Base-by-base conservation (phyloP, 1,139 yeast species). In the Chernovozyma sophiae-reginae region DNA sequence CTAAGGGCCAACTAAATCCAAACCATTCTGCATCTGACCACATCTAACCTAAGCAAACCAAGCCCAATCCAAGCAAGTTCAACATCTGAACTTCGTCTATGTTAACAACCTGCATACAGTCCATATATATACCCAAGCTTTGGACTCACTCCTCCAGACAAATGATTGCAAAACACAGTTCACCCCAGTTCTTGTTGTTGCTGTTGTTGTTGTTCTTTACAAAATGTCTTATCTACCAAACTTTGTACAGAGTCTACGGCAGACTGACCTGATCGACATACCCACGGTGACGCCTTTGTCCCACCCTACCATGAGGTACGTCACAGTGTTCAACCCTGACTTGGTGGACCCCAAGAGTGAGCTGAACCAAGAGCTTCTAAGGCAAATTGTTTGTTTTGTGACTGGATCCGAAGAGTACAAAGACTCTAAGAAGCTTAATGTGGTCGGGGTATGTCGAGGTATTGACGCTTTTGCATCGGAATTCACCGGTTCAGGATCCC, bases 361-460 rank as follows among this genome's bases (percentile, higher is more conserved):
- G 35, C 46, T 53, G 15, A 54, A 53, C 33, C 59, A 58, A 14
- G 65, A 60, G 35, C 44, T 63, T 27, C 40, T 43, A 31, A 50
- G 55, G 31, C 72, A 65, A 40, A 52, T 65, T 13, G 34, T 64
- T 8, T 55, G 62, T 33, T 64, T 62, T 39, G 44, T 55, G n/a
- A 2, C 48, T 44, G 29, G 44, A 31, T 30, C 41, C n/a, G 45
- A 43, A n/a, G 41, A 40, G 3, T 43, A 42, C n/a, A 40, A 40
- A 2, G 38, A 42, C 12, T 46, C 49, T 12, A 62, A 62, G 31
- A 63, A 64, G 38, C 40, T 67, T 29, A 53, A 60, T 33, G 44
- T 62, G 4, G 45, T 68, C 13, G 74, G 74, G 0, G 47, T 68
- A 16, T 51, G 68, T 7, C 58, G 68, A 39, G 75, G 74, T 1